phyloP scores from a whole-genome alignment of 495 filamentous ascomycete genomes.

The Immersiella caudata region DNA sequence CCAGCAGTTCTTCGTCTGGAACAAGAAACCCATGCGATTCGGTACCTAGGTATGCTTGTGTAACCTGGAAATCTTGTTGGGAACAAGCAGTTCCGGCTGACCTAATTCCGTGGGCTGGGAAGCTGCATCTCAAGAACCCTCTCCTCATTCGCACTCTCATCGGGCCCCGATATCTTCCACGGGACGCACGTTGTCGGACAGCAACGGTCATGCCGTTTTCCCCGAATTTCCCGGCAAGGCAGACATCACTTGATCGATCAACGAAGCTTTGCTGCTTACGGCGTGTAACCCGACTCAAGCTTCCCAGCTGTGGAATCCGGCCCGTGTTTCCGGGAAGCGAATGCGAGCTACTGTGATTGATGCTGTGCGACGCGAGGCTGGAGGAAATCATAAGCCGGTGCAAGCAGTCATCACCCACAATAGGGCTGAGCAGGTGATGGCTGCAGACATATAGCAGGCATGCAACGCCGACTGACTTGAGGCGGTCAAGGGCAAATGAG shows the following conservation, averaged over 20 bases:
- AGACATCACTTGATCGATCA: background rate
- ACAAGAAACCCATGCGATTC: no score
- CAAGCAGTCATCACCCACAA: background rate
- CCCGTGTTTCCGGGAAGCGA: background rate
- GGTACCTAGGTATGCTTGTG: no score
- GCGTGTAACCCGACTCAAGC: background rate
- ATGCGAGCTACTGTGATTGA: background rate
- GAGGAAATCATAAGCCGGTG: background rate
- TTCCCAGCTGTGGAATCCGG: background rate
- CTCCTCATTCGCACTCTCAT: no score
- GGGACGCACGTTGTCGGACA: no score
- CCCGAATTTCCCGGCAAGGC: background rate
- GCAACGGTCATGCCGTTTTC: background rate
- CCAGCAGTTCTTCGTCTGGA: no score
- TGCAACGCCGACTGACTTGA: background rate
- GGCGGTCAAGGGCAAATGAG: background rate
- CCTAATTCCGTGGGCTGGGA: no score
- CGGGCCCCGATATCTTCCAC: no score
- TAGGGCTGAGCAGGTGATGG: background rate
- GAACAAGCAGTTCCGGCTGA: no score
- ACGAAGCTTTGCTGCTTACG: background rate
- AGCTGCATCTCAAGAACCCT: no score
- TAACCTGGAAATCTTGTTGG: no score
- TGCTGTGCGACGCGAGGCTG: background rate
- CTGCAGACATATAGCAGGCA: background rate